Conservation (phyloP, 305 asterid species). For the Fraxinus angustifolia region DNA sequence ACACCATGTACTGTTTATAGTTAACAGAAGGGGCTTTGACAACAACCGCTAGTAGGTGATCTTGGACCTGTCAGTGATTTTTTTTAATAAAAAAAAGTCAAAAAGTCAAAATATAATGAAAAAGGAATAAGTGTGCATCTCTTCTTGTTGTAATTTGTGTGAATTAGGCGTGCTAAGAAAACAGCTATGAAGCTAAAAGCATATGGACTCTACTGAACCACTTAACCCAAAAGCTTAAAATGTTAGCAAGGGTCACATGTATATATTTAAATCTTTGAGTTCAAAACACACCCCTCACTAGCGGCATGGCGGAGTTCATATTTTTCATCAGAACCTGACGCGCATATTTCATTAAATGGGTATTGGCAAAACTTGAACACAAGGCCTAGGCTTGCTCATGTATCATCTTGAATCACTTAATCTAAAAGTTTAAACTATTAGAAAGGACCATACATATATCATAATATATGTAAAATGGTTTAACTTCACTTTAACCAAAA, state of each 20-base stretch:
- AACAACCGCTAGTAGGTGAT: slow-evolving; percentile 90
- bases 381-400: not conserved
- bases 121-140: slow-evolving; percentile 11
- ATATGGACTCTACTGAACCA: not conserved
- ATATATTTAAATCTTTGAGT: not conserved
- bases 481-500: slow-evolving; percentile 18
- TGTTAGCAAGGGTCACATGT: not conserved
- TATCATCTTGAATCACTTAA: not conserved
- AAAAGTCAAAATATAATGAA: not conserved
- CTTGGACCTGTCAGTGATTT: slow-evolving; percentile 63
- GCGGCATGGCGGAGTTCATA: not conserved
- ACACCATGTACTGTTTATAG: slow-evolving; percentile 69
- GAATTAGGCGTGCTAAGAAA: slow-evolving; percentile 20
- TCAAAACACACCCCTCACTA: not conserved
- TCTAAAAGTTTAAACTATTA: not conserved
- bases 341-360: not conserved
- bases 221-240: not conserved
- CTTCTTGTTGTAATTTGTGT: slow-evolving; percentile 15
- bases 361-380: not conserved
- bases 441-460: not conserved
- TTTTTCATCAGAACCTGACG: not conserved
- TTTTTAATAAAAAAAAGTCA: not conserved
- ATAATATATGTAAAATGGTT: not conserved
- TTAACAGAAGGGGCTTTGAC: slow-evolving; percentile 69
- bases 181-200: slow-evolving; percentile 10